These are phyloP conservation scores for Tolypocladium amazonense DNA, from an alignment of 2,329 filamentous ascomycete genomes.

Conservation along the genomic window DNA sequence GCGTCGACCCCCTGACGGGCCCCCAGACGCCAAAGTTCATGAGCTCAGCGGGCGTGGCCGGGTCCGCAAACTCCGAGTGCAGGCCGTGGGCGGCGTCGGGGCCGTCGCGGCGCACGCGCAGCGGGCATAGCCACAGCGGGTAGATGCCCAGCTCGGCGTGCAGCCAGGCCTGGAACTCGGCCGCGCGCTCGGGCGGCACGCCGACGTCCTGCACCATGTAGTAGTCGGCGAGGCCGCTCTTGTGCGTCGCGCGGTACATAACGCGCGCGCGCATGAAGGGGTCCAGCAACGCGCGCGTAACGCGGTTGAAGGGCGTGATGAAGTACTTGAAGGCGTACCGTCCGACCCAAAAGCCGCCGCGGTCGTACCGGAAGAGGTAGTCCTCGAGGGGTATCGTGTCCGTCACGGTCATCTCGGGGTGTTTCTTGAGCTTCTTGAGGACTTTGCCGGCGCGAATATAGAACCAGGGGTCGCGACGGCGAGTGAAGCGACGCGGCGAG, in stretches of 20 bases:
- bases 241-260: constrained; percentile 56
- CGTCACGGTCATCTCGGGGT: constrained; percentile 11
- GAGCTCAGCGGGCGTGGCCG: constrained; percentile 25
- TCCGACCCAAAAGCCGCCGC: constrained; percentile 59
- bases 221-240: constrained; percentile 45
- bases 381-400: constrained; percentile 52
- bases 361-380: constrained; percentile 63
- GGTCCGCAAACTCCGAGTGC: constrained; percentile 32
- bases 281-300: constrained; percentile 51
- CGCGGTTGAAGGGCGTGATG: constrained; percentile 50
- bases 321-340: constrained; percentile 55
- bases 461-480: constrained; percentile 58
- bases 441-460: constrained; percentile 53
- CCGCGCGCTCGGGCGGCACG: constrained; percentile 31
- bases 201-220: constrained; percentile 58
- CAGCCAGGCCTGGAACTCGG: constrained; percentile 37
- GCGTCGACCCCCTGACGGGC: constrained; percentile 24
- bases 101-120: constrained; percentile 31
- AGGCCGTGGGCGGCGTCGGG: constrained; percentile 33
- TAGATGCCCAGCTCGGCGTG: constrained; percentile 34
- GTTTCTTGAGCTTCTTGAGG: constrained; percentile 15
- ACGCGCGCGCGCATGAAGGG: constrained; percentile 52
- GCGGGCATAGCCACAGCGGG: constrained; percentile 46
- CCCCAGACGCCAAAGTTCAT: constrained; percentile 59
- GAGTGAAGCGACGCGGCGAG: constrained; percentile 38